Evolutionary conservation across 2,329 filamentous ascomycete genomes (phyloP).

Genomic region (Aspergillus novoparasiticus): DNA sequence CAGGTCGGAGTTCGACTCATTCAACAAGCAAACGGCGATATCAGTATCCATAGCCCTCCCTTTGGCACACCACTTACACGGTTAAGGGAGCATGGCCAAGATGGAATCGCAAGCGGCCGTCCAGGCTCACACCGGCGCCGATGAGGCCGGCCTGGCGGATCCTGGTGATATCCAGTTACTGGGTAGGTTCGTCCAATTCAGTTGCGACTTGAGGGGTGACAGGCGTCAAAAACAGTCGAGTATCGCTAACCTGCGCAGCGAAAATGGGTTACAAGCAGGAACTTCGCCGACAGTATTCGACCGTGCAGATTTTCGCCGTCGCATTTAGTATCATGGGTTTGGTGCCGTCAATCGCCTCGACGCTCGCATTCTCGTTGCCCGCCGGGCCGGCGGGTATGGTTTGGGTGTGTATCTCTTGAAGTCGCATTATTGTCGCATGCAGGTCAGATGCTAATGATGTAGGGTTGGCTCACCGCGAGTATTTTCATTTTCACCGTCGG

Average conservation of each 20-base stretch:
- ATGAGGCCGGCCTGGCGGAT: slow-evolving; percentile 21
- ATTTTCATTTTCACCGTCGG: slow-evolving; percentile 62
- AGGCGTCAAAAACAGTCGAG: not conserved
- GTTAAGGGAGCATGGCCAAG: slow-evolving; percentile 6
- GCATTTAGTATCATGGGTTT: slow-evolving; percentile 64
- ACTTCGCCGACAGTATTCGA: slow-evolving; percentile 62
- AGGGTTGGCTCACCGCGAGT: slow-evolving; percentile 61
- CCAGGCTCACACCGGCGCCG: slow-evolving; percentile 9
- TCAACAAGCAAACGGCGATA: not conserved
- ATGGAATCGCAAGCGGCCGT: slow-evolving; percentile 10
- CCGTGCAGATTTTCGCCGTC: slow-evolving; percentile 64
- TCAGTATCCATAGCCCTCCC: not conserved
- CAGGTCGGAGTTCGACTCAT: not conserved
- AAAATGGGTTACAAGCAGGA: slow-evolving; percentile 60
- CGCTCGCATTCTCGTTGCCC: slow-evolving; percentile 60
- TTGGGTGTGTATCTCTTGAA: slow-evolving; percentile 48
- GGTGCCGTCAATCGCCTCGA: slow-evolving; percentile 62
- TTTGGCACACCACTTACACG: not conserved
- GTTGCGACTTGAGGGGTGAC: not conserved
- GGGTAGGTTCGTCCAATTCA: slow-evolving; percentile 18
- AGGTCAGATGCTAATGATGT: not conserved
- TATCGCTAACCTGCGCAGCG: slow-evolving; percentile 21
- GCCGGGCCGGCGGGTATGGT: slow-evolving; percentile 64
- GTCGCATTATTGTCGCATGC: not conserved
- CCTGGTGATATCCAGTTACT: slow-evolving; percentile 27